Evolutionary conservation across 352 stramenopile genomes (phyloP), one percentile per base, ranked within the genome.

Genomic region (Phytophthora pini): DNA sequence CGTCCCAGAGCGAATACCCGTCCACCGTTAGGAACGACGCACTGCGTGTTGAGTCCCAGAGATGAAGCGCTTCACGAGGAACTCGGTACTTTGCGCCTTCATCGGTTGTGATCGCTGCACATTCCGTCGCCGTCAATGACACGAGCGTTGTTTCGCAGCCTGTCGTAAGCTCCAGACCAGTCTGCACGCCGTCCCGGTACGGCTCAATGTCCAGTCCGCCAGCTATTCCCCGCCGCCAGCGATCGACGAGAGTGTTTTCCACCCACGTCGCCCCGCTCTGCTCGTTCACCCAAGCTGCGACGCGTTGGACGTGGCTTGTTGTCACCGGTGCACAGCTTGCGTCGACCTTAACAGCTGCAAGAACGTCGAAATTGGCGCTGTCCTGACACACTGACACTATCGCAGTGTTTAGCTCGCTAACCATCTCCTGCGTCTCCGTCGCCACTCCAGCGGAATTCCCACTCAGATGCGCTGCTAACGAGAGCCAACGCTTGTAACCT

Each of bases 201-300:
- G 82, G 85, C 41, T 93, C 85, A 7, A 92, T 73, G 52, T 93
- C 82, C 11, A 90, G 40, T 1, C 52, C 34, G 8, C 68, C 52
- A 1, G 73, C 69, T 11, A 38, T 17, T 12, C 85, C 85, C 34
- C 83, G 81, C 47, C 82, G 77, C 85, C 85, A 93, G 40, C 89
- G 75, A 70, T 92, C 79, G 4, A 88, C 32, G 7, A 93, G n/a
- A 0, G 72, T 53, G 24, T 78, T 80, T 9, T 57, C 40, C 4
- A 91, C 50, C 76, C 84, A 92, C 0, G 56, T 13, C 0, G 62
- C 71, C 0, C 26, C 41, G 29, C 22, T 60, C 24, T 64, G 59
- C 5, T 44, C 51, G 3, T 51, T 54, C 11, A 91, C 65, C 71
- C 83, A 92, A 12, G 47, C 29, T 7, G 75, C 70, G 10, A 93